A percentile compares a stretch with the other conserved stretches of the same genome.
Evolutionary conservation across 306 rosid genomes (phyloP).

Genomic region (Sindora glabra): DNA sequence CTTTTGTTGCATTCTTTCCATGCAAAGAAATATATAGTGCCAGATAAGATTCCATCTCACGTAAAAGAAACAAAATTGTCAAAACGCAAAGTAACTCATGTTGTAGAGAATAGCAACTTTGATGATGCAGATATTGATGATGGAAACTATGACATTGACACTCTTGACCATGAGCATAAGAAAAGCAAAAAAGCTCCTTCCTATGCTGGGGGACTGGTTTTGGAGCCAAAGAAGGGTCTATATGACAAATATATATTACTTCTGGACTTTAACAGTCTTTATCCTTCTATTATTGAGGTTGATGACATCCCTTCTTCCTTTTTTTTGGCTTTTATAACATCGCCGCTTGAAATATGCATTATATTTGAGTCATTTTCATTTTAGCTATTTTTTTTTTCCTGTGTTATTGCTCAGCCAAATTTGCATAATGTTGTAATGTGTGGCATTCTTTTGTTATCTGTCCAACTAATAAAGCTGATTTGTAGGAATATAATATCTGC

Average conservation of each 20-base stretch:
- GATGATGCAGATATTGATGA: conserved; percentile 50
- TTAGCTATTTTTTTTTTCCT: not conserved
- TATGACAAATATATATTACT: conserved; percentile 90
- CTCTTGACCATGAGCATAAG: conserved; percentile 40
- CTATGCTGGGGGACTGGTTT: conserved; percentile 91
- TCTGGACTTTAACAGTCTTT: conserved; percentile 94
- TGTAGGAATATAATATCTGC: conserved; percentile 93
- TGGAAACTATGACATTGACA: conserved; percentile 40
- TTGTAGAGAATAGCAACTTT: conserved; percentile 33
- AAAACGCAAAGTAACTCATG: conserved; percentile 47
- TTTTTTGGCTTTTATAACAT: too few relatives aligned
- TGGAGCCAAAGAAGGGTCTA: conserved; percentile 96
- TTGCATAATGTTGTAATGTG: not conserved
- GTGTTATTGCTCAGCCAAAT: conserved; percentile 5
- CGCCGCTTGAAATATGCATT: conserved; percentile 12
- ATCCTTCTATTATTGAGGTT: conserved; percentile 98
- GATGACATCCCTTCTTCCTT: not conserved
- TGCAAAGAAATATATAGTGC: conserved; percentile 78
- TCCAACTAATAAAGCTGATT: conserved; percentile 16
- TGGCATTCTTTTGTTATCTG: conserved; percentile 3
- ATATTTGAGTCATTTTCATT: not conserved
- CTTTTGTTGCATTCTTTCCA: conserved; percentile 94
- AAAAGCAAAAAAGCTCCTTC: conserved; percentile 79
- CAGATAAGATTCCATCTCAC: conserved; percentile 62
- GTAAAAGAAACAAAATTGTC: conserved; percentile 50